phyloP scores from a whole-genome alignment of 108 stramenopile genomes.

The Schizochytrium sp. region DNA sequence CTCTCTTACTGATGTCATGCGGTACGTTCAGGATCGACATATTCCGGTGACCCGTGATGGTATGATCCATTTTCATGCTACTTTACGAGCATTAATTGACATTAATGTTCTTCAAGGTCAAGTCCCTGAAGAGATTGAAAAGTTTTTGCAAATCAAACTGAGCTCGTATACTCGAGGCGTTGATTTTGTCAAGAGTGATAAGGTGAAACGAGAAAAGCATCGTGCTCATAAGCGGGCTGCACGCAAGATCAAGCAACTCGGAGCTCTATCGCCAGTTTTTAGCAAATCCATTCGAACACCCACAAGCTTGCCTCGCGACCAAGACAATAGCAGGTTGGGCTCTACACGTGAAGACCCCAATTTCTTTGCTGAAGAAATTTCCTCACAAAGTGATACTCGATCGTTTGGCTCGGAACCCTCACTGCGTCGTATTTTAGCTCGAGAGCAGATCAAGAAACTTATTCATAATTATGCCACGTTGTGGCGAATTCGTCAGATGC shows the following conservation, averaged over 20 bases:
- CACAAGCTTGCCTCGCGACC: too few relatives aligned
- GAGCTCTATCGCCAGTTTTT: neutral
- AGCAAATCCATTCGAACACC: neutral
- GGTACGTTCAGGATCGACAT: conserved; percentile 22
- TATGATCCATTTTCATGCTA: conserved; percentile 58
- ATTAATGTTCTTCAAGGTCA: conserved; percentile 54
- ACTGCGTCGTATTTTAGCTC: conserved; percentile 16
- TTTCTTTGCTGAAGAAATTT: neutral
- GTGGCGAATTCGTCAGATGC: conserved; percentile 47
- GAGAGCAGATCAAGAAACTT: conserved; percentile 57
- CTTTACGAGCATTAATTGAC: conserved; percentile 26
- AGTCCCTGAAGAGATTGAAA: conserved; percentile 42
- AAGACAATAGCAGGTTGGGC: neutral
- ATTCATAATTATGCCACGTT: neutral
- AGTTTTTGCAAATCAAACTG: conserved; percentile 45
- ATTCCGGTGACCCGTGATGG: conserved; percentile 54
- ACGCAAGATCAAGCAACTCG: neutral
- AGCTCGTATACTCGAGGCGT: neutral
- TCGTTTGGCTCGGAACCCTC: neutral
- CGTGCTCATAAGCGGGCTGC: neutral
- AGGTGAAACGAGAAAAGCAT: neutral
- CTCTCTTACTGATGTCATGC: conserved; percentile 32
- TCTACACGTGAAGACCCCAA: neutral
- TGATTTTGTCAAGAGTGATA: neutral
- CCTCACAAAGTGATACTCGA: neutral